phyloP scores from a whole-genome alignment of 352 stramenopile species.

The Globisporangium okanoganense region DNA sequence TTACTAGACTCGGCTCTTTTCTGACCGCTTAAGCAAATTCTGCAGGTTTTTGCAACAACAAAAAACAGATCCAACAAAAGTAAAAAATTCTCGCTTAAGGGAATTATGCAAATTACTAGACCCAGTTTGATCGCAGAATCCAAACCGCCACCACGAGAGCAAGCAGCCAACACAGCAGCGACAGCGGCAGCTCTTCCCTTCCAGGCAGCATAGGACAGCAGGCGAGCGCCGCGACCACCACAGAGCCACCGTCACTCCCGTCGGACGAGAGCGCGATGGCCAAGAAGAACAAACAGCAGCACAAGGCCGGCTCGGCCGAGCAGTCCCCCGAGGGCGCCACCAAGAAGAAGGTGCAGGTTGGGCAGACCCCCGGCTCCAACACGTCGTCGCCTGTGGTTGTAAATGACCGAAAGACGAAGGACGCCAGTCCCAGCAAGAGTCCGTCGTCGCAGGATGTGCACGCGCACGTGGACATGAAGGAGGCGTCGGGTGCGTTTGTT shows the following conservation, averaged over 20 bases:
- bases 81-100: too few species aligned
- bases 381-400: slow-evolving; percentile 15
- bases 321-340: slow-evolving; percentile 10
- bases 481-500: slow-evolving; percentile 22
- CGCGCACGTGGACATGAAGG: slow-evolving; percentile 27
- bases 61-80: too few species aligned
- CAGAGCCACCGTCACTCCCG: background rate
- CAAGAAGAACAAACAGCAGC: slow-evolving; percentile 65
- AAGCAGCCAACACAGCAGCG: too few species aligned
- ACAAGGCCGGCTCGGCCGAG: slow-evolving; percentile 20
- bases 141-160: slow-evolving; percentile 1
- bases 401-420: slow-evolving; percentile 18
- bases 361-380: slow-evolving; percentile 12
- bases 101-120: background rate
- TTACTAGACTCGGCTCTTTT: too few species aligned
- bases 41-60: too few species aligned
- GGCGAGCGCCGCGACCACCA: slow-evolving; percentile 17
- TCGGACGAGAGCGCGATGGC: slow-evolving; percentile 29
- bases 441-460: slow-evolving; percentile 9
- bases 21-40: too few species aligned
- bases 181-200: background rate
- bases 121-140: too few species aligned
- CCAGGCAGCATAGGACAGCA: slow-evolving; percentile 31
- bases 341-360: slow-evolving; percentile 10
- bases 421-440: slow-evolving; percentile 27